A percentile compares a stretch with the other conserved stretches of the same genome.
Evolutionary conservation across 1,139 yeast genomes (phyloP).

Genomic region (Hansenula sp.): DNA sequence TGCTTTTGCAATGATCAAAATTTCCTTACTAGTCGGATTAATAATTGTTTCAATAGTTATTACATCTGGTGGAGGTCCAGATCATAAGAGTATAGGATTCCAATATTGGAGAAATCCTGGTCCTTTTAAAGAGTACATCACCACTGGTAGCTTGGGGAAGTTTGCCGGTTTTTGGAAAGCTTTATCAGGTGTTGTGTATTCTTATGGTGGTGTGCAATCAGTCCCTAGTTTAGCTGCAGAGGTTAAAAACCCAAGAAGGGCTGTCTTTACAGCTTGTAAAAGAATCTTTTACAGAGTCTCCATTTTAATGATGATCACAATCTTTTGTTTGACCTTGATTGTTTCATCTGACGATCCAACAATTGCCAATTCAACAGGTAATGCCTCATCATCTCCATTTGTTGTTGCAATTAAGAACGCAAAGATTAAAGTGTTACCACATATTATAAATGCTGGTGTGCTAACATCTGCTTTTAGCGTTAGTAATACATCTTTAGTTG

Average conservation of each 20-base stretch:
- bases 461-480: slow-evolving; percentile 47
- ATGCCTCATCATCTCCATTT: slow-evolving; percentile 45
- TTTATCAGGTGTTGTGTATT: slow-evolving; percentile 24
- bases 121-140: slow-evolving; percentile 43
- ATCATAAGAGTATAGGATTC: slow-evolving; percentile 46
- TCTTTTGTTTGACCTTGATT: slow-evolving; percentile 38
- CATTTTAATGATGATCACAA: slow-evolving; percentile 35
- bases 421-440: slow-evolving; percentile 25
- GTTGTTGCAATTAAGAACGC: slow-evolving; percentile 45
- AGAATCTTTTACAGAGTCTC: slow-evolving; percentile 22
- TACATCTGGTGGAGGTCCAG: slow-evolving; percentile 47
- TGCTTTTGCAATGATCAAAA: slow-evolving; percentile 49
- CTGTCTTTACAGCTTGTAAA: slow-evolving; percentile 39
- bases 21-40: slow-evolving; percentile 58
- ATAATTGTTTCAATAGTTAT: slow-evolving; percentile 55
- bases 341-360: slow-evolving; percentile 36
- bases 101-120: slow-evolving; percentile 56
- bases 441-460: slow-evolving; percentile 41
- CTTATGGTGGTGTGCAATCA: slow-evolving; percentile 38
- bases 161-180: slow-evolving; percentile 38
- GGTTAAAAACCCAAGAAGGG: slow-evolving; percentile 38
- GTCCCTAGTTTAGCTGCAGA: slow-evolving; percentile 41
- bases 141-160: slow-evolving; percentile 43
- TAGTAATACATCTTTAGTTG: slow-evolving; percentile 38
- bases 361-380: slow-evolving; percentile 34